Conservation (phyloP, 495 filamentous ascomycete species). For the Penicillium paradoxum region DNA sequence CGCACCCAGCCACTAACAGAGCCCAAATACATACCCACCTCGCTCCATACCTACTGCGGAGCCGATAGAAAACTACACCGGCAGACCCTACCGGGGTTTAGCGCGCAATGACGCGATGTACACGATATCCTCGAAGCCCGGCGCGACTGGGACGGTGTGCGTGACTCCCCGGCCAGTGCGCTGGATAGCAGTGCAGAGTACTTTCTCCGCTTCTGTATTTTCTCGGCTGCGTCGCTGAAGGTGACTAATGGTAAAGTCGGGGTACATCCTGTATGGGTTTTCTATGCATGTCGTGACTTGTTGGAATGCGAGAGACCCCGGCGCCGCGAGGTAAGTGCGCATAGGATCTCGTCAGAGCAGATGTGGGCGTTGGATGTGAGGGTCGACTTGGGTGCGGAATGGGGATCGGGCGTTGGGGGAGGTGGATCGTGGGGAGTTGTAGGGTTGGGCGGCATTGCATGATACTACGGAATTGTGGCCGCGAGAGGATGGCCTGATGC, state of each 20-base stretch:
- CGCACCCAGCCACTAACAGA: neutral
- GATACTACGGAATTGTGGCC: neutral
- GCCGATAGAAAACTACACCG: neutral
- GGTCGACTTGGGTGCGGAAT: conserved; percentile 4
- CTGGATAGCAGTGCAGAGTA: neutral
- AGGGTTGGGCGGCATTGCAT: neutral
- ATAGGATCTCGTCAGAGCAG: conserved; percentile 1
- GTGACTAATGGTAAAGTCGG: neutral
- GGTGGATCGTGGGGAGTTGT: neutral
- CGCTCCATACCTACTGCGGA: neutral
- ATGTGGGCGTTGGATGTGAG: conserved; percentile 6
- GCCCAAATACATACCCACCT: neutral
- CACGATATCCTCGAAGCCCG: neutral
- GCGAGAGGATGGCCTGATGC: neutral
- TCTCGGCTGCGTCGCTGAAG: neutral
- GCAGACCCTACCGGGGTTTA: neutral
- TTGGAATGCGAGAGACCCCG: neutral
- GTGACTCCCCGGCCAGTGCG: neutral
- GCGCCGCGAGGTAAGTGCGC: neutral
- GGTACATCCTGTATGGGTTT: neutral
- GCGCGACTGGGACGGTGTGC: neutral
- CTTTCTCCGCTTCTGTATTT: neutral
- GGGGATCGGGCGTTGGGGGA: neutral
- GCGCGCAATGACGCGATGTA: neutral
- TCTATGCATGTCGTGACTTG: neutral